A percentile compares a stretch with the other conserved stretches of the same genome.
These are phyloP conservation scores for Pyricularia grisea DNA, from an alignment of 2,329 filamentous ascomycete species.

Conservation along the genomic window DNA sequence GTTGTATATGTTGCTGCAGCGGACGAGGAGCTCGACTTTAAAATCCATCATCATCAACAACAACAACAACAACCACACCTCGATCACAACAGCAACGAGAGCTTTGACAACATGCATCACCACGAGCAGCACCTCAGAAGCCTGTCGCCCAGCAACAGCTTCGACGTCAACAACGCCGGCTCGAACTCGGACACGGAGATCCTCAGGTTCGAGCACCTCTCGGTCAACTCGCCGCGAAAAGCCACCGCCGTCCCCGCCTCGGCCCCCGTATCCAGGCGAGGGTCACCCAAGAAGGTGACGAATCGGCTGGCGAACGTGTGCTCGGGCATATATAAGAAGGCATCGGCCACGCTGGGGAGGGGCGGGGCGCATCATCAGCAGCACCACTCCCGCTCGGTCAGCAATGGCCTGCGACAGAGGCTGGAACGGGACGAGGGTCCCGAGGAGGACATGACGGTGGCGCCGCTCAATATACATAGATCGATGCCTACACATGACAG, in stretches of 20 bases:
- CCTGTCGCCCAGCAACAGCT: conserved; percentile 6
- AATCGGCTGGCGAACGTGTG: neutral
- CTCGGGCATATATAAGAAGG: neutral
- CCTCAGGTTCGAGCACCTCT: conserved; percentile 21
- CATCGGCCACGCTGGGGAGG: conserved; percentile 5
- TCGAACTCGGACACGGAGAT: conserved; percentile 22
- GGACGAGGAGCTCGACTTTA: neutral
- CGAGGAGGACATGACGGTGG: neutral
- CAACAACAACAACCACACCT: neutral
- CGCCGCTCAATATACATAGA: neutral
- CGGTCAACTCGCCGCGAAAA: conserved; percentile 17
- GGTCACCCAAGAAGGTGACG: neutral
- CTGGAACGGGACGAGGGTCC: conserved; percentile 1
- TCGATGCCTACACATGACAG: conserved; percentile 5
- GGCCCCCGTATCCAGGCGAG: neutral
- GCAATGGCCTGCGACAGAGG: conserved; percentile 3
- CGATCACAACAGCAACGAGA: conserved; percentile 3
- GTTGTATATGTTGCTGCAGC: neutral
- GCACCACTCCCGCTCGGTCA: neutral
- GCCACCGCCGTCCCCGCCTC: neutral
- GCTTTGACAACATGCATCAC: conserved; percentile 2
- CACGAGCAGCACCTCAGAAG: neutral
- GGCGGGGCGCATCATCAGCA: neutral
- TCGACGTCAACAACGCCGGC: conserved; percentile 6
- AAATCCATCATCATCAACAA: neutral